Evolutionary conservation across 805 yeast species (phyloP), one percentile per base, ranked within the genome.

Genomic region (Komagataella kurtzmanii): DNA sequence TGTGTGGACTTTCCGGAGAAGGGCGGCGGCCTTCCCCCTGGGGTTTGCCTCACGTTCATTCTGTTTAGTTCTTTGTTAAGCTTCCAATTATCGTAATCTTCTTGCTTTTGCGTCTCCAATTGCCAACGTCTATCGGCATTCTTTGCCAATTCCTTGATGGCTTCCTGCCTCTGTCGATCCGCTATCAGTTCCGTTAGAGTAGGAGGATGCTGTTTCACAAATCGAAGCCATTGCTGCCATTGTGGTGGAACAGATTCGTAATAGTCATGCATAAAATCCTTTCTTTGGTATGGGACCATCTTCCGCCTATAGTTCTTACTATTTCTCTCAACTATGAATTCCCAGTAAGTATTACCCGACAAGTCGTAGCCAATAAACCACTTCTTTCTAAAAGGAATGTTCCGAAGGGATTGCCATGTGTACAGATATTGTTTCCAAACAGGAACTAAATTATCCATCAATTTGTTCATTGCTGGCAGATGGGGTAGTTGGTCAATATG

Each of bases 311-410:
- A 71, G 53, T 81, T 64, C 14, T 52, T 49, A 57, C 79, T 71
- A 50, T 62, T 60, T 58, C 75, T 73, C 54, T 78, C 80, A 23
- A 76, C 68, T 50, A 73, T 72, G 64, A 83, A 81, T 62, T 87
- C 96, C 95, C 95, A 87, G 67, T 83, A 87, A 1, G 91, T 80
- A 63, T 87, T 87, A 2, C 93, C 95, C 45, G 79, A 80, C n/a
- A 88, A 70, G 60, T 87, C 95, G 60, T 85, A 86, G 2, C 88
- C 86, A 7, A 81, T 72, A 58, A 86, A 85, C 69, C 81, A 86
- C 61, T 72, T 74, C 51, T 73, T 74, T 45, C 95, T 73, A 63
- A 85, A 80, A 0, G 95, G 95, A 3, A 86, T 72, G 47, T 70
- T 75, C 47, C 82, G 66, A 3, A 84, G 64, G 0, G 89, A 74